Base-by-base conservation (phyloP, 345 rosid species). In the Gossypium sturtianum region DNA sequence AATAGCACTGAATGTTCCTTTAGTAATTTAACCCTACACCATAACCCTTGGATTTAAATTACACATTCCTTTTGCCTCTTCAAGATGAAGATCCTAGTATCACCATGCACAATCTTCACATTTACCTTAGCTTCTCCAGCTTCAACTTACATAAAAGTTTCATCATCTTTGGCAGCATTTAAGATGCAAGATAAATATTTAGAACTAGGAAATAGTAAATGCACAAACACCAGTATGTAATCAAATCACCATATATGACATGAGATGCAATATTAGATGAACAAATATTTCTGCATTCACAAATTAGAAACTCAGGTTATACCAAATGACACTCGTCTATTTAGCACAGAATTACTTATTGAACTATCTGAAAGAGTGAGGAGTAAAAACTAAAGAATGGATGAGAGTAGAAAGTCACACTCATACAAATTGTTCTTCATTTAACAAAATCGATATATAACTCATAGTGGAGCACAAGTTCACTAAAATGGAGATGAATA, bases 401-500 rank as follows among this genome's bases (percentile, higher is more conserved):
- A 3, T 22, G 20, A 2, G 43, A 25, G 22, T 49, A 48, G 41
- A 48, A 38, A 7, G 20, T 48, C 19, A 48, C 7, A 23, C 38
- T 20, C 20, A 23, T 0, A 47, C 34, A 7, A 2, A 23, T 68
- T 11, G 25, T 51, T 66, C 41, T 49, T 48, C 13, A 16, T 25
- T 48, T 25, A 68, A 48, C 8, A 15, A 68, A 48, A 2, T 49
- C 15, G 2, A 25, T 48, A 67, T 59, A 54, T 60, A 58, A 66
- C 72, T 76, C 70, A 27, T 57, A 65, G 52, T 1, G 60, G 41
- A 34, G 64, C 27, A 66, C 10, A 77, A 74, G 4, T 48, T 22
- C 66, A 66, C 76, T 69, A 41, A 51, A 74, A 57, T 53, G 45
- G 48, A 75, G 57, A 63, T 6, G 49, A 63, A 65, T 47, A 44